Evolutionary conservation across 2,329 filamentous ascomycete species (phyloP).

Genomic region (Magnaporthiopsis rhizophila): DNA sequence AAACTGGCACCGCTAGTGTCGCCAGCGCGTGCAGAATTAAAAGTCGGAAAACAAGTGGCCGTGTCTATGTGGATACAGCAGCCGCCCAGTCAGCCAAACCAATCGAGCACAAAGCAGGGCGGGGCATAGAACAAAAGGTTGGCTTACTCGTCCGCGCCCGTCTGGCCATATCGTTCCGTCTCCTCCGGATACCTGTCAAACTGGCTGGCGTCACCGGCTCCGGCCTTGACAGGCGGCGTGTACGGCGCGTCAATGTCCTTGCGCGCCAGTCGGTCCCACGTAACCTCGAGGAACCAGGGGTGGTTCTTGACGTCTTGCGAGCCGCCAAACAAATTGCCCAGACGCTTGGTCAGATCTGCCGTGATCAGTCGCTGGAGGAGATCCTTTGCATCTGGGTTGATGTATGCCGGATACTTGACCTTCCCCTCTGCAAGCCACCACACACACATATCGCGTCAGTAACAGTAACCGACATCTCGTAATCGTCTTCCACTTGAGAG

Average conservation of each 20-base stretch:
- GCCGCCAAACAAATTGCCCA: constrained; percentile 89
- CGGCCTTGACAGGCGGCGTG: constrained; percentile 88
- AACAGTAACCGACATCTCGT: too few relatives aligned
- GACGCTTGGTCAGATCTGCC: constrained; percentile 83
- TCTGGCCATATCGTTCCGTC: constrained; percentile 78
- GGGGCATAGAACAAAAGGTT: constrained; percentile 20
- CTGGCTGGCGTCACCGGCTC: constrained; percentile 89
- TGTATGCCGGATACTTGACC: constrained; percentile 94
- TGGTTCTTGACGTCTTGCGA: constrained; percentile 91
- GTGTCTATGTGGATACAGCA: constrained; percentile 39
- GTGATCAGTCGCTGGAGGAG: constrained; percentile 90
- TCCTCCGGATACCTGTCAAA: constrained; percentile 99
- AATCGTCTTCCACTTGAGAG: too few relatives aligned
- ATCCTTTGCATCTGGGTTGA: constrained; percentile 90
- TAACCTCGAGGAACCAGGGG: constrained; percentile 94
- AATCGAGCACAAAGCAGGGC: background rate
- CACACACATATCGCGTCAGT: too few relatives aligned
- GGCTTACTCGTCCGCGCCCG: constrained; percentile 75
- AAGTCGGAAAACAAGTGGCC: constrained; percentile 72
- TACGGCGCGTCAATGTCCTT: constrained; percentile 99
- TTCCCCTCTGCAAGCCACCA: constrained; percentile 52
- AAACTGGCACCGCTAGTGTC: too few relatives aligned
- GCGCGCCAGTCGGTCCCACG: constrained; percentile 87
- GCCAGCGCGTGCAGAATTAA: constrained; percentile 28
- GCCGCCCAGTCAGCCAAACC: background rate